phyloP scores from a whole-genome alignment of 768 basidiomycete genomes.

The Mycena latifolia region DNA sequence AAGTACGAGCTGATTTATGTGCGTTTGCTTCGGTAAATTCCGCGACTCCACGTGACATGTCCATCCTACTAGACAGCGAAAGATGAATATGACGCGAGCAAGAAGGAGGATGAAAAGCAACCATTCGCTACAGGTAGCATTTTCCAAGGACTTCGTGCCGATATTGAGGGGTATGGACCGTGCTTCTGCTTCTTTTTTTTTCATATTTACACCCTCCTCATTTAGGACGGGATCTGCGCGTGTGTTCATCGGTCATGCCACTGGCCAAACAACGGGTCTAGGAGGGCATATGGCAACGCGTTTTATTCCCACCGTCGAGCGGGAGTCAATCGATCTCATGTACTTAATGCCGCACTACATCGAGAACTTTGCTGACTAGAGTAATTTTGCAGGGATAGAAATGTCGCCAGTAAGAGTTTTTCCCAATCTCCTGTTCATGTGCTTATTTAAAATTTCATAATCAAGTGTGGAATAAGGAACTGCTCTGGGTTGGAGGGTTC shows the following conservation, averaged over 20 bases:
- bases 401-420: conserved; percentile 72
- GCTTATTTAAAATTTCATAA: conserved; percentile 1
- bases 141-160: conserved; percentile 89
- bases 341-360: conserved; percentile 49
- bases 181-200: background rate
- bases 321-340: conserved; percentile 93
- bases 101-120: conserved; percentile 73
- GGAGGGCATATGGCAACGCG: conserved; percentile 76
- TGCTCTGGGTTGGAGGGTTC: conserved; percentile 83
- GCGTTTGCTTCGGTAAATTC: conserved; percentile 39
- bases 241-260: conserved; percentile 94
- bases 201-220: conserved; percentile 11
- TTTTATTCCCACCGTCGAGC: conserved; percentile 96
- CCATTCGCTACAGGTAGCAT: conserved; percentile 78
- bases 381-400: conserved; percentile 70
- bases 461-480: conserved; percentile 90
- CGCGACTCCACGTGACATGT: background rate
- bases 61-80: conserved; percentile 78
- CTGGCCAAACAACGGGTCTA: conserved; percentile 91
- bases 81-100: conserved; percentile 81
- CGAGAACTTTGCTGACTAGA: conserved; percentile 3
- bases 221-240: conserved; percentile 74
- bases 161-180: conserved; percentile 78
- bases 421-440: conserved; percentile 17
- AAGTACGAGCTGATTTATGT: conserved; percentile 91